Conservation (phyloP, 768 basidiomycete genomes). For the Scleroderma citrinum region DNA sequence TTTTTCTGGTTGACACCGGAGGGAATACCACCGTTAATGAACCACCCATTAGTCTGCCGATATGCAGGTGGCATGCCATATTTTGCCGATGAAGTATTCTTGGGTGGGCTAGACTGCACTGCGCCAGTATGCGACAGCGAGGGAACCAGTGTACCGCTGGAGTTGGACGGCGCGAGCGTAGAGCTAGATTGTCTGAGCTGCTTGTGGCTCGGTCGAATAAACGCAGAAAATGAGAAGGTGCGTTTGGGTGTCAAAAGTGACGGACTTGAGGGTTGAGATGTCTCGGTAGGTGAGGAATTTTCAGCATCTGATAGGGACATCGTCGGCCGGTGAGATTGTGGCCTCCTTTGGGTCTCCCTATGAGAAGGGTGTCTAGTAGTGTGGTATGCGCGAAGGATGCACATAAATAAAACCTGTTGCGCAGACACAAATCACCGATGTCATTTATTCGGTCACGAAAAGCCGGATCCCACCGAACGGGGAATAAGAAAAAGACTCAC, state of each 20-base stretch:
- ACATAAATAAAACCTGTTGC: slow-evolving; percentile 19
- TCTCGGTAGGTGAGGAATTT: slow-evolving; percentile 13
- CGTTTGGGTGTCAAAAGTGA: slow-evolving; percentile 11
- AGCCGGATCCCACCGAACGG: not conserved
- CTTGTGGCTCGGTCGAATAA: not conserved
- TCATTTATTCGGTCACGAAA: slow-evolving; percentile 5
- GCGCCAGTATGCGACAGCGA: slow-evolving; percentile 21
- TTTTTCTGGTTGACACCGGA: not conserved
- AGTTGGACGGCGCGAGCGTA: slow-evolving; percentile 22
- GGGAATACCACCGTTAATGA: not conserved
- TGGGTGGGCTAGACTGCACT: slow-evolving; percentile 13
- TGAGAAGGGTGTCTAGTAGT: slow-evolving; percentile 13
- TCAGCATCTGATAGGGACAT: slow-evolving; percentile 17
- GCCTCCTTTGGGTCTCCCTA: not conserved
- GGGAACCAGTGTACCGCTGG: slow-evolving; percentile 22
- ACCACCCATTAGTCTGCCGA: slow-evolving; percentile 9
- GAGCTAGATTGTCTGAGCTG: slow-evolving; percentile 11
- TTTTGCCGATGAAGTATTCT: slow-evolving; percentile 7
- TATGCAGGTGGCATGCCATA: slow-evolving; percentile 12
- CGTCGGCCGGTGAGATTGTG: slow-evolving; percentile 9
- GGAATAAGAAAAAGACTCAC: slow-evolving; percentile 36
- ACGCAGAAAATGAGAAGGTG: not conserved
- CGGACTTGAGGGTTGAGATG: slow-evolving; percentile 7
- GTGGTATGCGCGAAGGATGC: slow-evolving; percentile 13
- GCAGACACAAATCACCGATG: not conserved